These are phyloP conservation scores for Saccharomycopsis synnaedendra DNA, from an alignment of 805 yeast species.

Conservation along the genomic window DNA sequence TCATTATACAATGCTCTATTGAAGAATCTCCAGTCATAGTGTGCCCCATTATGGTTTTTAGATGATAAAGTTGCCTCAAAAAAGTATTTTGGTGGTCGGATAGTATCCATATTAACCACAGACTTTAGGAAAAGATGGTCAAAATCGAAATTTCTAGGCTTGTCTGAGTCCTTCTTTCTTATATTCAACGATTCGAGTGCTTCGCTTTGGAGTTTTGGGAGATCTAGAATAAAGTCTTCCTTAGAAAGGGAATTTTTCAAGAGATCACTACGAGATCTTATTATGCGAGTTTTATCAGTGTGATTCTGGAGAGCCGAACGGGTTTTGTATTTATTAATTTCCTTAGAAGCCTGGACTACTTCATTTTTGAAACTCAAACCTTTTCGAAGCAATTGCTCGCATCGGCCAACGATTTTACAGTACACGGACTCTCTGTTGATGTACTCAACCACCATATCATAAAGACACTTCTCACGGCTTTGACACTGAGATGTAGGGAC, in stretches of 20 bases:
- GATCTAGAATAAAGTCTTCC: background rate
- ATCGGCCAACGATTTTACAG: background rate
- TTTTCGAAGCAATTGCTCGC: background rate
- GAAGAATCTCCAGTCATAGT: conserved; percentile 51
- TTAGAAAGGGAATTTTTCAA: background rate
- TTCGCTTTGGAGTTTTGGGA: background rate
- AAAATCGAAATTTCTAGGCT: background rate
- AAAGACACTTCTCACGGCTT: background rate
- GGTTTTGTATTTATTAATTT: background rate
- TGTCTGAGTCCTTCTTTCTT: background rate
- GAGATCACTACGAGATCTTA: background rate
- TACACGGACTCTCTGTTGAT: conserved; percentile 1
- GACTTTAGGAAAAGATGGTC: background rate
- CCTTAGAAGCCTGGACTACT: background rate
- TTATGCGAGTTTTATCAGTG: too few species aligned
- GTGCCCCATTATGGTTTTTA: conserved; percentile 19
- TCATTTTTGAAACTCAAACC: conserved; percentile 2
- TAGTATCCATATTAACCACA: background rate
- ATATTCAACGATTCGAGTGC: background rate
- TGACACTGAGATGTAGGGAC: conserved; percentile 1
- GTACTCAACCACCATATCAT: conserved; percentile 1
- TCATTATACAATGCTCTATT: conserved; percentile 33
- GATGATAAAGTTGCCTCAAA: conserved; percentile 4
- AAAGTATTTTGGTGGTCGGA: conserved; percentile 7
- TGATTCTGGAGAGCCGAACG: too few species aligned